phyloP scores from a whole-genome alignment of 495 filamentous ascomycete genomes.

The Xylaria sp. region DNA sequence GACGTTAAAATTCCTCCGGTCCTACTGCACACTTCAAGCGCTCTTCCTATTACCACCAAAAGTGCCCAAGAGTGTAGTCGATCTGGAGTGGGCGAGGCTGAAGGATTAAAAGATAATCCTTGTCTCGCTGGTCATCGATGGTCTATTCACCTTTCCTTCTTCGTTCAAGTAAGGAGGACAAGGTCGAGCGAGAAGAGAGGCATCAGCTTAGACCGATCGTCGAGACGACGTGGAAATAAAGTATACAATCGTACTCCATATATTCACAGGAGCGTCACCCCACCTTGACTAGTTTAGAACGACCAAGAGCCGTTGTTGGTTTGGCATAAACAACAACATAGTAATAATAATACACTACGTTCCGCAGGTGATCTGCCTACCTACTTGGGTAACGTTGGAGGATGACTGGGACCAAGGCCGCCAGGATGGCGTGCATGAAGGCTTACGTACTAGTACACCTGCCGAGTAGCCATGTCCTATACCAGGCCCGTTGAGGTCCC shows the following conservation, averaged over 20 bases:
- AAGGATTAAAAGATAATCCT: not conserved
- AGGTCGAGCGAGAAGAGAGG: not conserved
- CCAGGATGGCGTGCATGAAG: slow-evolving; percentile 18
- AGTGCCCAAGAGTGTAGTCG: not conserved
- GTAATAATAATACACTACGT: not conserved
- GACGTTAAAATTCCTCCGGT: not conserved
- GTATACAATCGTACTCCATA: slow-evolving; percentile 19
- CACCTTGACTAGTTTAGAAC: slow-evolving; percentile 12
- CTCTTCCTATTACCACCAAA: not conserved
- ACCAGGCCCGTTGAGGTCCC: not conserved
- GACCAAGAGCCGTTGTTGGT: slow-evolving; percentile 11
- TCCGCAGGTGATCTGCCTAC: slow-evolving; percentile 10
- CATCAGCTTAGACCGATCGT: not conserved
- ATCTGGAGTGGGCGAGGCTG: slow-evolving; percentile 1
- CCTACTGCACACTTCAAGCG: not conserved
- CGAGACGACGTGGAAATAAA: slow-evolving; percentile 18
- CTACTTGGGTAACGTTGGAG: slow-evolving; percentile 16
- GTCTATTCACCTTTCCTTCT: not conserved
- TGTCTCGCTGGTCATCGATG: not conserved
- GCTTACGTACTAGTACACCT: slow-evolving; percentile 10
- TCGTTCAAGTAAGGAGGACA: not conserved
- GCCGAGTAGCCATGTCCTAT: not conserved
- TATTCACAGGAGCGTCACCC: slow-evolving; percentile 12
- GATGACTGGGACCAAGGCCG: slow-evolving; percentile 20
- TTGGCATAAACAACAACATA: slow-evolving; percentile 5